These are phyloP conservation scores for Lobosporangium transversale DNA, from an alignment of 192 early-diverging fungal species.

Conservation along the genomic window DNA sequence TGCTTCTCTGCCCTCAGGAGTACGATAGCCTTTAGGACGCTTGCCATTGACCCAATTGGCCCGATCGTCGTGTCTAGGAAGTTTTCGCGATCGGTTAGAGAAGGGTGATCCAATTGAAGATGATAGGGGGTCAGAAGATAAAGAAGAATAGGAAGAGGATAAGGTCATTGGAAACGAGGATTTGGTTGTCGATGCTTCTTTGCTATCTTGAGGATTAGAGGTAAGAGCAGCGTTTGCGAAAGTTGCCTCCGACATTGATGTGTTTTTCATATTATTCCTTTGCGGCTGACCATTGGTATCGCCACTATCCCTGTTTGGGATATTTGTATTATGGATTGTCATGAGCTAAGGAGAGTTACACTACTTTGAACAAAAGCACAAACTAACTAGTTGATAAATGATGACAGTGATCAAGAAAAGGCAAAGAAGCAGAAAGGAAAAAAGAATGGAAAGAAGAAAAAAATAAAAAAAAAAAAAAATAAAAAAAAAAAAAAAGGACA, in stretches of 20 bases:
- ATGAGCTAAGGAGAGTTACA: too few relatives aligned
- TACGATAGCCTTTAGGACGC: conserved; percentile 46
- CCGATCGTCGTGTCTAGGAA: conserved; percentile 12
- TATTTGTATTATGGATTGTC: too few relatives aligned
- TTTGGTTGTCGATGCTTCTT: too few relatives aligned
- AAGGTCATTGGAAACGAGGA: too few relatives aligned
- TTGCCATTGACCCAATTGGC: conserved; percentile 46
- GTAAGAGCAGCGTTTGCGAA: too few relatives aligned
- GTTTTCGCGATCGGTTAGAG: conserved; percentile 8
- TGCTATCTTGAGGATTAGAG: too few relatives aligned
- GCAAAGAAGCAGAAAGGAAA: not conserved
- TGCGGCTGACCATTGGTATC: too few relatives aligned
- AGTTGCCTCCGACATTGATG: too few relatives aligned
- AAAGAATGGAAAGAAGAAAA: not conserved
- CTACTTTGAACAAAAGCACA: conserved; percentile 1
- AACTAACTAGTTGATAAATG: conserved; percentile 4
- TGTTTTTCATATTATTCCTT: too few relatives aligned
- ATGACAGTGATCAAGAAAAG: not conserved
- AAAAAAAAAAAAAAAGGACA: not conserved
- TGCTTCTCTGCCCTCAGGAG: conserved; percentile 39
- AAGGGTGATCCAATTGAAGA: not conserved
- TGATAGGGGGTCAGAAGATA: not conserved
- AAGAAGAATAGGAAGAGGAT: not conserved
- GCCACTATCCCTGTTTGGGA: too few relatives aligned
- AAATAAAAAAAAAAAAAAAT: too few relatives aligned